Base-by-base conservation (phyloP, 306 rosid genomes). In the Geum urbanum region DNA sequence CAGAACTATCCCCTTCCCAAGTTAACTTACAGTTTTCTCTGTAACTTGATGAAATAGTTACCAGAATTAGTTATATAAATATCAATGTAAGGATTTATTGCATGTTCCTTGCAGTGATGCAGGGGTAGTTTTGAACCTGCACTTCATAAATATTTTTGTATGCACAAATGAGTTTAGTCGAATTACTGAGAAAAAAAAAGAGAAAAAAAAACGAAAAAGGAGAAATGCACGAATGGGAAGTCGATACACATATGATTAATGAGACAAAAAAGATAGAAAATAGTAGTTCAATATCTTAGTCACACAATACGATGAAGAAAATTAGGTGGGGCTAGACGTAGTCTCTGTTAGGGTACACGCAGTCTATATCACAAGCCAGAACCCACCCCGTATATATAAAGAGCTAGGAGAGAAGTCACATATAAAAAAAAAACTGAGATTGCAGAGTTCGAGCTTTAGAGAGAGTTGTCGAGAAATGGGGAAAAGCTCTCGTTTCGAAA, bases 401-500 rank as follows among this genome's bases (percentile, higher is more conserved):
- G 37, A 24, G 4, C 27, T 8, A 57, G 27, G 39, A 55, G 61
- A 55, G 39, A 55, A 8, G 2, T 41, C 45, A 41, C 45, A 41
- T 1, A 41, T 8, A 41, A 41, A 41, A n/a, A n/a, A n/a, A n/a
- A n/a, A 27, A 47, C 16, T 2, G 51, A 47, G 51, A 0, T 47
- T 12, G 4, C n/a, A 22, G n/a, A 66, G 15, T 14, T 12, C 15
- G 18, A 35, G 3, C 15, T n/a, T n/a, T 1, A 1, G 44, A 12
- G 8, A 22, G n/a, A 56, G 40, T 56, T 8, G 8, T 5, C 18
- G 40, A 11, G 18, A 68, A 37, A 76, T 63, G 66, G 78, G 68
- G 69, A 80, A 72, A 20, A 76, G 68, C 49, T 49, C 12, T 41
- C 70, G 74, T 45, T 44, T 58, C 27, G 56, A 58, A 5, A 18